phyloP scores from a whole-genome alignment of 345 rosid genomes.

The Heritiera littoralis region DNA sequence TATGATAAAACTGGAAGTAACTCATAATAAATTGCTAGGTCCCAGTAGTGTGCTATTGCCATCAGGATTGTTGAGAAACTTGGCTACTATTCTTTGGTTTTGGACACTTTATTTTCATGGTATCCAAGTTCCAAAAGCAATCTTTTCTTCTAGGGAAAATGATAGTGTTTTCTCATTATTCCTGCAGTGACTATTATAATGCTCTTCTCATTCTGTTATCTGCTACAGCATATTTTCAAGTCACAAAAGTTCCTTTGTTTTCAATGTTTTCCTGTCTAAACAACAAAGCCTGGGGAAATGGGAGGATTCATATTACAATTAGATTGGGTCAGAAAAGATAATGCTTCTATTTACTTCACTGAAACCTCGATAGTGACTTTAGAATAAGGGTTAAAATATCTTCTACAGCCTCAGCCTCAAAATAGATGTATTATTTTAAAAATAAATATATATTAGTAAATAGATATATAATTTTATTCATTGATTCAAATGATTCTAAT shows the following conservation, averaged over 20 bases:
- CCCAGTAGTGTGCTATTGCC: not conserved
- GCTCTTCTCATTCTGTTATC: not conserved
- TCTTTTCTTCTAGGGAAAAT: not conserved
- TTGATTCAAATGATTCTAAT: too few species aligned
- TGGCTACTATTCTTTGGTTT: not conserved
- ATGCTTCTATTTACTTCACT: not conserved
- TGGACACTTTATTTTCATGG: not conserved
- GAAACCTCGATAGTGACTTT: not conserved
- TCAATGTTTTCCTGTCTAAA: not conserved
- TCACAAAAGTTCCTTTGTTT: not conserved
- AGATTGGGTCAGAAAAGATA: not conserved
- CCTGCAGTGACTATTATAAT: not conserved
- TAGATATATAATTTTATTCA: too few species aligned
- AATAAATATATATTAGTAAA: too few species aligned
- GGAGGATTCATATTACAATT: not conserved
- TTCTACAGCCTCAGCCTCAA: too few species aligned
- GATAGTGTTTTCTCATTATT: not conserved
- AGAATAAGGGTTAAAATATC: not conserved
- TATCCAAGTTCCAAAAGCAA: not conserved
- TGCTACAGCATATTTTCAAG: not conserved
- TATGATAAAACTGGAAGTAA: not conserved
- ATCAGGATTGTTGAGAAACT: not conserved
- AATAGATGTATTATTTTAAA: too few species aligned
- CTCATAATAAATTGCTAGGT: not conserved
- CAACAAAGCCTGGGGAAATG: not conserved